Base-by-base conservation (phyloP, 2,329 filamentous ascomycete species). In the Metarhizium sp. region DNA sequence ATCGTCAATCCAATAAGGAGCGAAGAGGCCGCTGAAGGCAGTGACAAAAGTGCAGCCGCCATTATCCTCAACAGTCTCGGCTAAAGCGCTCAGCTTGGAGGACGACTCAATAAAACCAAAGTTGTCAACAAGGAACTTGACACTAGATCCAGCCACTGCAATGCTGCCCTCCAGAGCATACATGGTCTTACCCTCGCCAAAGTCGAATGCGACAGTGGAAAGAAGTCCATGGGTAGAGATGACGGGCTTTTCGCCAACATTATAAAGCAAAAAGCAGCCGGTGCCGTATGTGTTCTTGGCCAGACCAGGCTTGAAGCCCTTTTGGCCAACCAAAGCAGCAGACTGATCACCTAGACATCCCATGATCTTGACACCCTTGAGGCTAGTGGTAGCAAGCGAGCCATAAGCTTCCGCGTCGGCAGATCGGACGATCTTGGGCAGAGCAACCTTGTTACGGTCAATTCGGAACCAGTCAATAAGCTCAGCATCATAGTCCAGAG, bases 281-380 rank as follows among this genome's bases (percentile, higher is more conserved):
- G 89, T 92, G 45, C 89, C 89, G 67, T 92, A 92, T 0, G 89
- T 92, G 69, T 92, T 92, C 76, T 92, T 92, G 51, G 88, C 89
- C 55, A 80, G 77, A 55, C 89, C 89, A 8, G 87, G 85, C 2
- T 77, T 79, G 69, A 92, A 92, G 2, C 85, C 88, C 67, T 87
- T 86, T 66, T 91, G 88, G 29, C 89, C 89, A 32, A 92, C 88
- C 48, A 92, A 73, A 4, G 88, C 89, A 11, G 88, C 86, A 38
- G 88, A 91, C 68, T 94, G 89, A 66, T 94, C 88, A 55, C 89
- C 89, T 30, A 92, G 73, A 69, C 87, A 91, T 59, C 88, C 89
- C 7, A 85, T 86, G 63, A 92, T 91, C 51, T 75, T 84, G 58
- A 81, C 76, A 38, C 86, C 88, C 62, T 84, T 81, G 25, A 92